A percentile compares a stretch with the other conserved stretches of the same genome.
Evolutionary conservation across 495 filamentous ascomycete genomes (phyloP).

Genomic region (Aspergillus leporis): DNA sequence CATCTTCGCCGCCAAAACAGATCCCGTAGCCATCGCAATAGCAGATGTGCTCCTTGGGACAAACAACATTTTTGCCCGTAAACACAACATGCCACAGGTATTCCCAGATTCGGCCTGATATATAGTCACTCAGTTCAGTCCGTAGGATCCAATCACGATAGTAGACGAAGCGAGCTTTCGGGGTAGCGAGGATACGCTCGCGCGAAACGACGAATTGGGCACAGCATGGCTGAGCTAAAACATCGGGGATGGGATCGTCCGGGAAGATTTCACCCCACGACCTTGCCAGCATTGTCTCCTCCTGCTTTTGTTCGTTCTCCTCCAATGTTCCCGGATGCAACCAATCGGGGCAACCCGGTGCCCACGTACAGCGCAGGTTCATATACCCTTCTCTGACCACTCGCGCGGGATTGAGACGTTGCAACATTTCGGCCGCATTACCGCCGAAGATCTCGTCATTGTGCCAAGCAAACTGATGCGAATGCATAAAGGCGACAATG

Average conservation of each 20-base stretch:
- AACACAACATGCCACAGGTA: slow-evolving; percentile 78
- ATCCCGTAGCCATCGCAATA: slow-evolving; percentile 77
- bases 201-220: slow-evolving; percentile 66
- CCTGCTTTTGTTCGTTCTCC: slow-evolving; percentile 55
- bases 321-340: slow-evolving; percentile 58
- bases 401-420: slow-evolving; percentile 52
- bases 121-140: slow-evolving; percentile 61
- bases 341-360: slow-evolving; percentile 65
- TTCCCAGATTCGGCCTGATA: slow-evolving; percentile 73
- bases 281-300: slow-evolving; percentile 58
- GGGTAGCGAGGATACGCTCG: slow-evolving; percentile 56
- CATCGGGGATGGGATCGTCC: slow-evolving; percentile 51
- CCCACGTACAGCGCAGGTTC: slow-evolving; percentile 63
- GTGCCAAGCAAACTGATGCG: slow-evolving; percentile 67
- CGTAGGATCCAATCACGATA: slow-evolving; percentile 70
- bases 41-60: slow-evolving; percentile 66
- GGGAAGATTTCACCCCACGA: slow-evolving; percentile 60
- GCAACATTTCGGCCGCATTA: slow-evolving; percentile 53
- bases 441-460: slow-evolving; percentile 54
- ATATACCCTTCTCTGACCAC: slow-evolving; percentile 61
- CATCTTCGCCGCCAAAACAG: slow-evolving; percentile 66
- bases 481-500: slow-evolving; percentile 68
- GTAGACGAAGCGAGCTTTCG: slow-evolving; percentile 58
- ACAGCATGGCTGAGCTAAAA: slow-evolving; percentile 60
- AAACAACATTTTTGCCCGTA: slow-evolving; percentile 54